Base-by-base conservation (phyloP, 75 land plant species). In the Cunninghamia lanceolata region DNA sequence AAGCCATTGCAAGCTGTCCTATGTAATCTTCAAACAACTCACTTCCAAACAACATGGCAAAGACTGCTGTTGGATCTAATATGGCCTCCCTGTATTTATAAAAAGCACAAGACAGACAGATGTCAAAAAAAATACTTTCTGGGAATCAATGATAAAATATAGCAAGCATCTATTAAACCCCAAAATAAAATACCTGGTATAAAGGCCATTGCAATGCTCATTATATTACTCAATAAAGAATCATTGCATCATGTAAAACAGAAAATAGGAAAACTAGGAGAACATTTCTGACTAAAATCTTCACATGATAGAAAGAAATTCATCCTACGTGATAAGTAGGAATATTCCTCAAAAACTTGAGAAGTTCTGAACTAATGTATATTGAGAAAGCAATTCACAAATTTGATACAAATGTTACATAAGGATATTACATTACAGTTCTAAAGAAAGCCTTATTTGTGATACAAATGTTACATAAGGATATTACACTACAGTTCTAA, bases 41-140 rank as follows among this genome's bases (percentile, higher is more conserved):
- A 87, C 95, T 95, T 82, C 97, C 97, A 88, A 95, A 95, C 59
- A 95, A 94, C 93, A 95, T 92, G 0, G 94, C 94, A 86, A 95
- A 95, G 2, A 95, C 94, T 42, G 94, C 97, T 40, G 97, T 91
- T 63, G 95, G 94, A 83, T 95, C 97, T 50, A 95, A 86, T 85
- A 95, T 94, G 43, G 90, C 86, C 9, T 95, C 97, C 83, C 96
- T 95, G 91, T 66, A 87, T 84, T 32, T 15, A 34, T 77, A 52
- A 80, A 38, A 80, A 45, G 16, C 28, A 54, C 36, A 39, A 85
- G 87, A 87, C 35, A 54, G 36, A 19, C 7, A 42, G 83, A 74
- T 28, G 28, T 32, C 40, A 73, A 40, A 38, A 35, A 88, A 71
- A 43, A 73, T 17, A 68, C 28, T 56, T 43, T 30, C 32, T 83